phyloP scores from a whole-genome alignment of 2,329 filamentous ascomycete species.

The Pseudopyricularia javanii region DNA sequence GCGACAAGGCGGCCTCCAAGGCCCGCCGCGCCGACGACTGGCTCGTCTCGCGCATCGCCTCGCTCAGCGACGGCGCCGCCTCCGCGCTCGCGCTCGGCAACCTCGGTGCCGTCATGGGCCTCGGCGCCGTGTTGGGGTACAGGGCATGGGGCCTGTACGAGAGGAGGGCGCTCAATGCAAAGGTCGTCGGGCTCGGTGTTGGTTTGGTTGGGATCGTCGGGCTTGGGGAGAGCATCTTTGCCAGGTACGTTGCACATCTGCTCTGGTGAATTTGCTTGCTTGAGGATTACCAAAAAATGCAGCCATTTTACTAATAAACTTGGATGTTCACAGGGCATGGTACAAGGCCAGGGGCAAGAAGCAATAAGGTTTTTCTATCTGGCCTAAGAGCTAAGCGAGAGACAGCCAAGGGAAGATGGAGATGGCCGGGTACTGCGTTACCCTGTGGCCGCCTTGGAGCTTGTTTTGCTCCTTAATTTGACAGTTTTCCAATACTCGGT shows the following conservation, averaged over 20 bases:
- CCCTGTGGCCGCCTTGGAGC: no score
- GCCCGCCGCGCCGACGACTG: conserved; percentile 33
- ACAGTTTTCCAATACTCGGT: no score
- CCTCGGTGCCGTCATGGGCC: conserved; percentile 35
- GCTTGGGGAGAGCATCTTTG: conserved; percentile 32
- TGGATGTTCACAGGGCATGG: conserved; percentile 6
- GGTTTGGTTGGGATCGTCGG: conserved; percentile 37
- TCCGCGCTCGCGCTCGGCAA: conserved; percentile 33
- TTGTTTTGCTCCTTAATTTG: no score
- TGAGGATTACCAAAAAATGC: neutral
- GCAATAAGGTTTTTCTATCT: conserved; percentile 12
- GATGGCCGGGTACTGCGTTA: no score
- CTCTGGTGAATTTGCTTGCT: no score
- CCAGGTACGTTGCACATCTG: conserved; percentile 1
- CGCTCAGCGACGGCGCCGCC: conserved; percentile 30
- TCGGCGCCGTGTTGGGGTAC: conserved; percentile 40
- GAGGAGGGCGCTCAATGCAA: conserved; percentile 35
- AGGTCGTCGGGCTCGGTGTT: conserved; percentile 35
- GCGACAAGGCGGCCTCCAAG: conserved; percentile 28
- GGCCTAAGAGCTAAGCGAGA: neutral
- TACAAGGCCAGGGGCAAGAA: conserved; percentile 21
- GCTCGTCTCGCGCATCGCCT: conserved; percentile 33
- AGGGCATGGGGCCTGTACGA: conserved; percentile 45
- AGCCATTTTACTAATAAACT: neutral
- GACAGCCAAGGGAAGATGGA: neutral